Percentiles rank a stretch among this genome's conserved stretches.
Conservation (phyloP, 176 grass and related monocot genomes). For the Coix lacrymajobi region DNA sequence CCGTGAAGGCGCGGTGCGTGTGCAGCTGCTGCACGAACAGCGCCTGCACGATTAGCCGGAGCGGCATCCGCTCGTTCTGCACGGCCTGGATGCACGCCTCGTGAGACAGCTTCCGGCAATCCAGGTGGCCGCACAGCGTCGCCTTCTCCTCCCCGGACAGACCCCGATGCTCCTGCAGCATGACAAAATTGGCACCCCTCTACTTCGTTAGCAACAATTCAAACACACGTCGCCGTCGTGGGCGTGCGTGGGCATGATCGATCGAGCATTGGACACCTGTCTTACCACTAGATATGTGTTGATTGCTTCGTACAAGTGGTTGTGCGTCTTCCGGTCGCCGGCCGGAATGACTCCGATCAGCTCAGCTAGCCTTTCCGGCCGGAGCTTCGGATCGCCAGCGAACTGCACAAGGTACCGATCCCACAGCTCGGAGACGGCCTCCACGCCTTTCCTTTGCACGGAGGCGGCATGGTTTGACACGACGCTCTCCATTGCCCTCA, state of each 20-base stretch:
- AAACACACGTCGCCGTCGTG: background rate
- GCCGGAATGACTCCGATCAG: conserved; percentile 50
- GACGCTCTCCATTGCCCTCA: conserved; percentile 60
- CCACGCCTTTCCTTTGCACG: conserved; percentile 24
- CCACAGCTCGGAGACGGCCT: conserved; percentile 62
- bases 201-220: background rate
- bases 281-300: conserved; percentile 65
- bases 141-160: conserved; percentile 60
- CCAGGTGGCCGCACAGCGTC: conserved; percentile 51
- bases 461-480: conserved; percentile 37
- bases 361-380: conserved; percentile 41
- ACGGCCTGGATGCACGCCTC: conserved; percentile 77
- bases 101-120: conserved; percentile 81
- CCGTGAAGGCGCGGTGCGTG: conserved; percentile 68
- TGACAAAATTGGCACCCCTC: background rate
- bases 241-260: background rate
- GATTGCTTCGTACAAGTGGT: conserved; percentile 80
- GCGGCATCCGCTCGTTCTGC: conserved; percentile 88
- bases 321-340: conserved; percentile 52
- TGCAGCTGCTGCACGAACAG: conserved; percentile 90
- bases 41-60: conserved; percentile 89
- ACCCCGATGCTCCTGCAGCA: conserved; percentile 42
- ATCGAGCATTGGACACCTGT: background rate
- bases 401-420: conserved; percentile 63
- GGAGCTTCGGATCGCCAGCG: conserved; percentile 43